Evolutionary conservation across 768 basidiomycete species (phyloP).

Genomic region (Lentinula lateritia): DNA sequence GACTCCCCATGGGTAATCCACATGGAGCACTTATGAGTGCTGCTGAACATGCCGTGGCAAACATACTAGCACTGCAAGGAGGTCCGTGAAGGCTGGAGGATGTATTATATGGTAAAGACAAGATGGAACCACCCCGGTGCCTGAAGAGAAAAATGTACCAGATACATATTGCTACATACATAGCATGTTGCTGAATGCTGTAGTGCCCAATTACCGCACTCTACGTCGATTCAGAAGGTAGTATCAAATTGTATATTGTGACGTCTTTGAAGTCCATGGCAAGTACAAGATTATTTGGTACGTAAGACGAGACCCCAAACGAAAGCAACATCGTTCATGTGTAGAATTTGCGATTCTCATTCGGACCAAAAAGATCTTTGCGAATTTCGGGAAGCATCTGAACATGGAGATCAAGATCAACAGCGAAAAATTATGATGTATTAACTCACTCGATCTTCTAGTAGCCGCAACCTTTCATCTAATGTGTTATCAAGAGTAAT

Average conservation of each 20-base stretch:
- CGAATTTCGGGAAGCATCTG: constrained; percentile 97
- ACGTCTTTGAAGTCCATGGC: not conserved
- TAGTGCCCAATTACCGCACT: too few species aligned
- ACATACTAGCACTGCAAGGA: constrained; percentile 48
- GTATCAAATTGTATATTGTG: not conserved
- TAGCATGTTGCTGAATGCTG: too few species aligned
- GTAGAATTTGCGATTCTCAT: constrained; percentile 91
- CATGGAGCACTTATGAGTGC: constrained; percentile 51
- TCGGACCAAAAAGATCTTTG: constrained; percentile 80
- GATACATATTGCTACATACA: too few species aligned
- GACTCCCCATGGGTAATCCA: constrained; percentile 54
- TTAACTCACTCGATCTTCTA: constrained; percentile 81
- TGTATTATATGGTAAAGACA: not conserved
- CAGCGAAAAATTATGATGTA: not conserved
- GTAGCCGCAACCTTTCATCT: constrained; percentile 81
- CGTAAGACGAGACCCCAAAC: too few species aligned
- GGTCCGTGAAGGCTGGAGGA: constrained; percentile 31
- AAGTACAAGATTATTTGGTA: not conserved
- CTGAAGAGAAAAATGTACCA: not conserved
- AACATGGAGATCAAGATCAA: not conserved
- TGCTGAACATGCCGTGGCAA: constrained; percentile 53
- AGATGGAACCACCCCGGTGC: not conserved
- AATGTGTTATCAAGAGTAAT: constrained; percentile 94
- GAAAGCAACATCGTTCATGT: constrained; percentile 34
- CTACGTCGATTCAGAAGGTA: too few species aligned